Conservation (phyloP, 2,329 filamentous ascomycete species). For the Apiospora phragmitis region DNA sequence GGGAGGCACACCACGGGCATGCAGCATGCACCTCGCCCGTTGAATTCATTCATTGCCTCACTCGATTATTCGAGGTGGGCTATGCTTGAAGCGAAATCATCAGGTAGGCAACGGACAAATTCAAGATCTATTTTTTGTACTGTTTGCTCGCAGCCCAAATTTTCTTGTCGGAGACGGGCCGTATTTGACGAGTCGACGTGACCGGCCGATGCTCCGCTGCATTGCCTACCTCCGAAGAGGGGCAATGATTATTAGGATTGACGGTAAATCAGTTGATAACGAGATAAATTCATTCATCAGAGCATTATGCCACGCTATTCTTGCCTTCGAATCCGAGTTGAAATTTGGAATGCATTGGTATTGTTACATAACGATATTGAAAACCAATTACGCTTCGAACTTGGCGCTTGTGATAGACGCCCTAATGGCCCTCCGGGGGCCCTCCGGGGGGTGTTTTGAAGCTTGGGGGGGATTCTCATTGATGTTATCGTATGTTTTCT, state of each 20-base stretch:
- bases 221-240: background rate
- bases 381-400: background rate
- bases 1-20: background rate
- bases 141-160: background rate
- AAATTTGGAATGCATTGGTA: background rate
- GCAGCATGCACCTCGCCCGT: background rate
- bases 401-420: background rate
- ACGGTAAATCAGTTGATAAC: background rate
- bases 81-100: background rate
- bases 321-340: background rate
- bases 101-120: background rate
- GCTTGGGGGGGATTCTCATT: too few relatives aligned
- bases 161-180: background rate
- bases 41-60: background rate
- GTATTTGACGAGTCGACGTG: background rate
- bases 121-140: background rate
- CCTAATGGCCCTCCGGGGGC: background rate
- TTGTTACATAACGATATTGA: background rate
- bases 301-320: background rate
- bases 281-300: background rate
- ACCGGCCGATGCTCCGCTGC: background rate
- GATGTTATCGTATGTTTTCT: background rate
- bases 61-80: background rate
- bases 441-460: background rate
- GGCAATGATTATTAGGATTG: background rate